These are phyloP conservation scores for Orbilia ellipsospora DNA, from an alignment of 2,329 filamentous ascomycete species.

Conservation along the genomic window DNA sequence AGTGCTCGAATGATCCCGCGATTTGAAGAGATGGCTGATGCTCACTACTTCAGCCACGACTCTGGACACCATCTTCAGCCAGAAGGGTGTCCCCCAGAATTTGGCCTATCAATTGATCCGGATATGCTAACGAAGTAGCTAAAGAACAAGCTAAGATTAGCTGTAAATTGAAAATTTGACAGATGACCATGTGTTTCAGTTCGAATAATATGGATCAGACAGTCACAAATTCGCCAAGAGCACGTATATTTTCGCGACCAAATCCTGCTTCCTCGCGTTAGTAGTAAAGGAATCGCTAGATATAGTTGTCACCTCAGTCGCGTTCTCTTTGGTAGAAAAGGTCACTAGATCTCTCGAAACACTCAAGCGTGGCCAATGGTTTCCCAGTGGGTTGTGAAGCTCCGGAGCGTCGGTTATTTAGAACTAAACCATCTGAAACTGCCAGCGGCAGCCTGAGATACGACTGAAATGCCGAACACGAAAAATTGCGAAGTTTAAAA, in stretches of 20 bases:
- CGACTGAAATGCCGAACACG: no score
- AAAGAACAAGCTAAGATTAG: background rate
- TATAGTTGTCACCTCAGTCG: background rate
- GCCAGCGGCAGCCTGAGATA: no score
- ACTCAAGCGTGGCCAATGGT: no score
- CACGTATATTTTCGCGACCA: constrained; percentile 1
- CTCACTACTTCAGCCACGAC: constrained; percentile 7
- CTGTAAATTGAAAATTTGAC: background rate
- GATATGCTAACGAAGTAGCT: no score
- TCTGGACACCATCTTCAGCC: constrained; percentile 1
- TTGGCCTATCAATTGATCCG: constrained; percentile 12
- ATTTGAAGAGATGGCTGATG: background rate
- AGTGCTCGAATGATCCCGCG: constrained; percentile 21
- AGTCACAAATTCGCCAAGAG: constrained; percentile 9
- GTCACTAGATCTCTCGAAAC: no score
- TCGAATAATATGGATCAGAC: constrained; percentile 33
- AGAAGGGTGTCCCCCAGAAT: background rate
- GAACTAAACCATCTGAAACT: no score
- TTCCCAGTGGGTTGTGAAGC: no score
- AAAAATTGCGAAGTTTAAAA: background rate
- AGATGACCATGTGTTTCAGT: constrained; percentile 35
- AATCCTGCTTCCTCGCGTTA: background rate
- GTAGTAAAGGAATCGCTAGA: background rate
- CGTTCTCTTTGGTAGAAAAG: no score
- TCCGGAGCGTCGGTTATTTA: no score